Evolutionary conservation across 768 basidiomycete genomes (phyloP).

Genomic region (Holtermannia corniformis): DNA sequence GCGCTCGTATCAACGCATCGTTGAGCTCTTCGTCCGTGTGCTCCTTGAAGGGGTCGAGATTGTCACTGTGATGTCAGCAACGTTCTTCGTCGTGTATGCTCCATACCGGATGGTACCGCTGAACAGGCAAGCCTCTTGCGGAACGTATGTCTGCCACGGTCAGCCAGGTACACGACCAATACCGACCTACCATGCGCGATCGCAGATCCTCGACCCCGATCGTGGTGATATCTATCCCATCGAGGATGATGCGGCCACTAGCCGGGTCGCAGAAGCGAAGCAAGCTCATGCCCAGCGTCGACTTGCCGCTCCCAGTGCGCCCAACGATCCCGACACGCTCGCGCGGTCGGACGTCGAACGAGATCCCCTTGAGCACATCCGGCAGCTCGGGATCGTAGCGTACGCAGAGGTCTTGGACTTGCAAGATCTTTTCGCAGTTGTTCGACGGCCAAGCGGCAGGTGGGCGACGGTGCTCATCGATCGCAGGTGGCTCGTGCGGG

Average conservation of each 20-base stretch:
- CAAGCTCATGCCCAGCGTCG: slow-evolving; percentile 72
- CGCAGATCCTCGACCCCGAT: slow-evolving; percentile 71
- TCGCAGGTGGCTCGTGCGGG: slow-evolving; percentile 71
- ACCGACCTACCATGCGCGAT: background rate
- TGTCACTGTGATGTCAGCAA: slow-evolving; percentile 21
- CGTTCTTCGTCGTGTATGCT: too few relatives aligned
- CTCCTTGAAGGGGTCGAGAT: slow-evolving; percentile 50
- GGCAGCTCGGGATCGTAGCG: slow-evolving; percentile 80
- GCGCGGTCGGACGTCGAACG: slow-evolving; percentile 59
- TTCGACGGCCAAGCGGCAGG: slow-evolving; percentile 92
- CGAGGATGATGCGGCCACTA: slow-evolving; percentile 65
- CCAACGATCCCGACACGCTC: slow-evolving; percentile 74
- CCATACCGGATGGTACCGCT: slow-evolving; percentile 48
- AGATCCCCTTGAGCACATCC: slow-evolving; percentile 63
- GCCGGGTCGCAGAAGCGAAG: slow-evolving; percentile 75
- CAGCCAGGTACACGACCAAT: background rate
- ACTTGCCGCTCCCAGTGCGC: slow-evolving; percentile 52
- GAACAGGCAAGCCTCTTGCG: slow-evolving; percentile 56
- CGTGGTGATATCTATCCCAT: slow-evolving; percentile 75
- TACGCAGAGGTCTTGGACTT: slow-evolving; percentile 64
- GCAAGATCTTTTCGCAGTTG: slow-evolving; percentile 52
- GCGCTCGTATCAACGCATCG: slow-evolving; percentile 72
- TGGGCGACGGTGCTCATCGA: slow-evolving; percentile 63
- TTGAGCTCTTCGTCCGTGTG: slow-evolving; percentile 69
- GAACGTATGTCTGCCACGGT: slow-evolving; percentile 49